These are phyloP conservation scores for Pseudodiploospora longispora DNA, from an alignment of 2,329 filamentous ascomycete species.

Conservation along the genomic window DNA sequence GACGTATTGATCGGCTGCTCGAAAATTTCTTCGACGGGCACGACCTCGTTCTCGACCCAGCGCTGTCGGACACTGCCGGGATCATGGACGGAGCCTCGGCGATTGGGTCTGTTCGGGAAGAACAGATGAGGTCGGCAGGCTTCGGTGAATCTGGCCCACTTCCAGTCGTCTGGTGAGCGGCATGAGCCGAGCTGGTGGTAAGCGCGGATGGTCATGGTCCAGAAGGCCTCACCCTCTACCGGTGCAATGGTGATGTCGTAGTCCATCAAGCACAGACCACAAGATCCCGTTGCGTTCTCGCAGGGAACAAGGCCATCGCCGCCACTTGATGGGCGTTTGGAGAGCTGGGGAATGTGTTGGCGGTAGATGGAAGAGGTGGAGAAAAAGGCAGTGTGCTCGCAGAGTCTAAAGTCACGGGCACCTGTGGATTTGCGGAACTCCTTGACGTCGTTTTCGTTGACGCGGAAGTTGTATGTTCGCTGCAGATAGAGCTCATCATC, in stretches of 20 bases:
- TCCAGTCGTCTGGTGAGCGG: slow-evolving; percentile 16
- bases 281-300: slow-evolving; percentile 12
- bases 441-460: slow-evolving; percentile 4
- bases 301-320: slow-evolving; percentile 10
- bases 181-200: slow-evolving; percentile 15
- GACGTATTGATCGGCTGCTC: too few species aligned
- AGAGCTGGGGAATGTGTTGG: slow-evolving; percentile 14
- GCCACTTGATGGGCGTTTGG: slow-evolving; percentile 2
- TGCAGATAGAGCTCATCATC: slow-evolving; percentile 13
- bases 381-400: slow-evolving; percentile 16
- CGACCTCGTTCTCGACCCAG: slow-evolving; percentile 8
- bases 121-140: slow-evolving; percentile 12
- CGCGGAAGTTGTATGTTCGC: slow-evolving; percentile 12
- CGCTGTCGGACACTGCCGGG: slow-evolving; percentile 11
- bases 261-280: slow-evolving; percentile 16
- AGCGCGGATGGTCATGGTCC: slow-evolving; percentile 10
- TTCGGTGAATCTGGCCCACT: slow-evolving; percentile 19
- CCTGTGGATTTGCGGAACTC: slow-evolving; percentile 12
- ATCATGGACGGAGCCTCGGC: slow-evolving; percentile 11
- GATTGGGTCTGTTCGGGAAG: slow-evolving; percentile 15
- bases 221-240: slow-evolving; percentile 1
- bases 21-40: too few species aligned
- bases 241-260: slow-evolving; percentile 15
- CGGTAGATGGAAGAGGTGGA: slow-evolving; percentile 10
- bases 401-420: slow-evolving; percentile 14